A percentile compares a stretch with the other conserved stretches of the same genome.
Evolutionary conservation across 441 rosid genomes (phyloP).

Genomic region (Heliophila coronopifolia): DNA sequence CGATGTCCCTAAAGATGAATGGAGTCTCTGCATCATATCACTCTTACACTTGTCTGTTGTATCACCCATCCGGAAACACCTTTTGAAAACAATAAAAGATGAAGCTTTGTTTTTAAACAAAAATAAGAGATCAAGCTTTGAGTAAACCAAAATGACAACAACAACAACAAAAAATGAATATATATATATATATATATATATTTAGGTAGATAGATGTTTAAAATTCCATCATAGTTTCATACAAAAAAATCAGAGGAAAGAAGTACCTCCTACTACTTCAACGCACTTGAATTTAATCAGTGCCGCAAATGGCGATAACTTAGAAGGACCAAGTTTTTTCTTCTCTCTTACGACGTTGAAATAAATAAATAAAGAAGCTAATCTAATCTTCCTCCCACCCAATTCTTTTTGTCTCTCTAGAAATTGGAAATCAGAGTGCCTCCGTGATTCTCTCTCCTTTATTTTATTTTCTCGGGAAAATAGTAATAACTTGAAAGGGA

Average conservation of each 20-base stretch:
- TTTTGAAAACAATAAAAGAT: no score
- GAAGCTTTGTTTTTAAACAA: no score
- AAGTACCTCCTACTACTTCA: no score
- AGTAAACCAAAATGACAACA: not conserved
- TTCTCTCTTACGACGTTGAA: conserved; percentile 27
- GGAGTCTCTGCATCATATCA: conserved; percentile 70
- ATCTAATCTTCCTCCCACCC: not conserved
- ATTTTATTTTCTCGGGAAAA: conserved; percentile 12
- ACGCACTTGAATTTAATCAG: conserved; percentile 28
- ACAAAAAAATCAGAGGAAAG: not conserved
- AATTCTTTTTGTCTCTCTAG: conserved; percentile 21
- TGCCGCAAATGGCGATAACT: conserved; percentile 43
- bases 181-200: no score
- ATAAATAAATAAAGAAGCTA: not conserved
- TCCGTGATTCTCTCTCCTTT: conserved; percentile 24
- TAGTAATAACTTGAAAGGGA: conserved; percentile 24
- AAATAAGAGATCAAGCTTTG: conserved; percentile 12
- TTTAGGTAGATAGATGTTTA: no score
- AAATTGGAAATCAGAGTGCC: conserved; percentile 11
- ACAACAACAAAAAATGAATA: not conserved
- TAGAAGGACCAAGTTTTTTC: conserved; percentile 23
- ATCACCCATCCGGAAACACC: no score
- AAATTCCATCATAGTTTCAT: not conserved
- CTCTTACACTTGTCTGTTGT: conserved; percentile 49
- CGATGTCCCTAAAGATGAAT: conserved; percentile 46